phyloP scores from a whole-genome alignment of 2,329 filamentous ascomycete genomes.

The Uncinocarpus reesii region DNA sequence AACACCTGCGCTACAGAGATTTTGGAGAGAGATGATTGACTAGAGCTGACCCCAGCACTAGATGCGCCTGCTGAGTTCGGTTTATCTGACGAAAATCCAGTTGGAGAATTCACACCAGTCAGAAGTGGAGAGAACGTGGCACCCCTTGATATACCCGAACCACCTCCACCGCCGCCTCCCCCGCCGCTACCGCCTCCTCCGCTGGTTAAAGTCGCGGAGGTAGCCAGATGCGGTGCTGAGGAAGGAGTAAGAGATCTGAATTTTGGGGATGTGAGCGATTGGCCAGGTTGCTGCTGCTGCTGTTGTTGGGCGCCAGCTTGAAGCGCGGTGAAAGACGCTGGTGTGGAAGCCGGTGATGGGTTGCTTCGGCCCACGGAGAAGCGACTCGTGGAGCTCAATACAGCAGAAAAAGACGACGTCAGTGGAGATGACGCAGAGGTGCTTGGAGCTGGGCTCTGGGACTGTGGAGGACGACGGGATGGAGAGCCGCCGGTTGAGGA shows the following conservation, averaged over 20 bases:
- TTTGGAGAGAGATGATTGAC: constrained; percentile 63
- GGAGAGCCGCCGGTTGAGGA: constrained; percentile 34
- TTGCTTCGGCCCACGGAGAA: constrained; percentile 43
- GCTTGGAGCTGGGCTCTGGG: constrained; percentile 42
- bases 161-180: constrained; percentile 45
- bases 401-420: constrained; percentile 44
- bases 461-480: constrained; percentile 37
- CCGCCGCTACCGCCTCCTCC: constrained; percentile 44
- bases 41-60: constrained; percentile 36
- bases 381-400: constrained; percentile 42
- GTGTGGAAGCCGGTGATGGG: constrained; percentile 46
- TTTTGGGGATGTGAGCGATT: constrained; percentile 48
- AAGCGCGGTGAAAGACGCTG: constrained; percentile 46
- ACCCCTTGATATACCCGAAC: constrained; percentile 47
- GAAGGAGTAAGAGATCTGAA: constrained; percentile 47
- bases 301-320: constrained; percentile 44
- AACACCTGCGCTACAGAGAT: constrained; percentile 94
- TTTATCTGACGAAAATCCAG: constrained; percentile 44
- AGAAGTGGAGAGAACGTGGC: constrained; percentile 51
- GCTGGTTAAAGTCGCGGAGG: constrained; percentile 43
- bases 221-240: constrained; percentile 46
- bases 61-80: constrained; percentile 29
- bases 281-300: constrained; percentile 36
- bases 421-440: constrained; percentile 43
- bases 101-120: constrained; percentile 43